A percentile compares a stretch with the other conserved stretches of the same genome.
phyloP scores from a whole-genome alignment of 768 basidiomycete genomes.

The Mycena rebaudengoi region DNA sequence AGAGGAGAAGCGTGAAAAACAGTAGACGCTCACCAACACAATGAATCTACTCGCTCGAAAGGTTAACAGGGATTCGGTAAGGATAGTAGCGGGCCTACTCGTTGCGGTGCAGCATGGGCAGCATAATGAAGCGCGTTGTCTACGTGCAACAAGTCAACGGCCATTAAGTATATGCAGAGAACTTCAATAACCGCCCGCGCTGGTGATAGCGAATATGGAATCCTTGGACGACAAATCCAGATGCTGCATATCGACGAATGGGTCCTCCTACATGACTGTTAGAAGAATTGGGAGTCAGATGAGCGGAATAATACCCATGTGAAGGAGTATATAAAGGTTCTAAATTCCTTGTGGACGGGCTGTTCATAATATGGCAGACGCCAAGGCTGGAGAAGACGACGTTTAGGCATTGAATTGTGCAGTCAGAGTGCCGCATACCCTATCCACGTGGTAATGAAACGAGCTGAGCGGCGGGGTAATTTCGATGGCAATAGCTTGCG shows the following conservation, averaged over 20 bases:
- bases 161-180: no score
- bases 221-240: constrained; percentile 67
- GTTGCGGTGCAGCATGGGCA: constrained; percentile 65
- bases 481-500: constrained; percentile 48
- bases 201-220: constrained; percentile 77
- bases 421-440: constrained; percentile 42
- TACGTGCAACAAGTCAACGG: no score
- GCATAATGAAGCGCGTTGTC: constrained; percentile 87
- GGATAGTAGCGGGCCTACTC: constrained; percentile 41
- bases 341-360: constrained; percentile 71
- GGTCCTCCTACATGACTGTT: constrained; percentile 65
- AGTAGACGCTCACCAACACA: not conserved
- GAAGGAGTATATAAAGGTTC: constrained; percentile 71
- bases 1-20: not conserved
- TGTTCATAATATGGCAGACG: constrained; percentile 76
- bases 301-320: no score
- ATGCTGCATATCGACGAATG: constrained; percentile 73
- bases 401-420: constrained; percentile 1
- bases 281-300: no score
- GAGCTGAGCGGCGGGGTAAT: constrained; percentile 64
- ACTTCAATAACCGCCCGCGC: no score
- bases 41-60: constrained; percentile 7
- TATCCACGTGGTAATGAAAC: constrained; percentile 68
- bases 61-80: not conserved
- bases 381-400: constrained; percentile 54